Conservation (phyloP, 1,139 yeast species). For the Candida anutae region DNA sequence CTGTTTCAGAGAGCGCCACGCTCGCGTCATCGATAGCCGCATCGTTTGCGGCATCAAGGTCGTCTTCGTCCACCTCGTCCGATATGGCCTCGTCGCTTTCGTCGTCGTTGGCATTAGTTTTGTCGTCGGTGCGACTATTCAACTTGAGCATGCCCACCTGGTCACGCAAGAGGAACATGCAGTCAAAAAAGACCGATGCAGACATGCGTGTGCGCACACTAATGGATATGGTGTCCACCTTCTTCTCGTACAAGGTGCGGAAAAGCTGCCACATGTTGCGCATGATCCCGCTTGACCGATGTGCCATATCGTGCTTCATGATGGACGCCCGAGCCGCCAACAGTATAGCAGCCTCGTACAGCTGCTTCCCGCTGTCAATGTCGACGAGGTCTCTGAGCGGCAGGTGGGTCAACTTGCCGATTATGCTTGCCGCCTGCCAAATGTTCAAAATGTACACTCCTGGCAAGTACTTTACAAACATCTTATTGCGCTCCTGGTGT, state of each 20-base stretch:
- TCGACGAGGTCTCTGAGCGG: constrained; percentile 61
- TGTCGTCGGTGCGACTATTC: constrained; percentile 23
- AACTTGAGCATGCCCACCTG: constrained; percentile 78
- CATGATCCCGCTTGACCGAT: constrained; percentile 89
- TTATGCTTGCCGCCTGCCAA: constrained; percentile 89
- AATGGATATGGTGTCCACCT: constrained; percentile 32
- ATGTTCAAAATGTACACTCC: constrained; percentile 72
- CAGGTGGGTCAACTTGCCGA: constrained; percentile 73
- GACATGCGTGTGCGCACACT: constrained; percentile 77
- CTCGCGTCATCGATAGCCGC: constrained; percentile 5
- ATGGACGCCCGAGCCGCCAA: constrained; percentile 76
- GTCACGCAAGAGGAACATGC: constrained; percentile 73
- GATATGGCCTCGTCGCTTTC: constrained; percentile 15
- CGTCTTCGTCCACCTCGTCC: constrained; percentile 15
- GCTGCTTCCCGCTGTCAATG: constrained; percentile 60
- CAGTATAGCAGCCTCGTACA: constrained; percentile 63
- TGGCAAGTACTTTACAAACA: constrained; percentile 71
- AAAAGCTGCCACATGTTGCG: constrained; percentile 88
- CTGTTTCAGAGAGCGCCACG: constrained; percentile 1
- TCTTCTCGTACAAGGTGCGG: constrained; percentile 45
- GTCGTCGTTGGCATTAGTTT: constrained; percentile 11
- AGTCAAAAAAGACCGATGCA: constrained; percentile 88
- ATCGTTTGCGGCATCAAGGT: constrained; percentile 21
- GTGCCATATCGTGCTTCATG: constrained; percentile 85
- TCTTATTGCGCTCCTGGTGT: constrained; percentile 52